phyloP scores from a whole-genome alignment of 371 early-diverging fungal species.

The Funneliformis caledonium region DNA sequence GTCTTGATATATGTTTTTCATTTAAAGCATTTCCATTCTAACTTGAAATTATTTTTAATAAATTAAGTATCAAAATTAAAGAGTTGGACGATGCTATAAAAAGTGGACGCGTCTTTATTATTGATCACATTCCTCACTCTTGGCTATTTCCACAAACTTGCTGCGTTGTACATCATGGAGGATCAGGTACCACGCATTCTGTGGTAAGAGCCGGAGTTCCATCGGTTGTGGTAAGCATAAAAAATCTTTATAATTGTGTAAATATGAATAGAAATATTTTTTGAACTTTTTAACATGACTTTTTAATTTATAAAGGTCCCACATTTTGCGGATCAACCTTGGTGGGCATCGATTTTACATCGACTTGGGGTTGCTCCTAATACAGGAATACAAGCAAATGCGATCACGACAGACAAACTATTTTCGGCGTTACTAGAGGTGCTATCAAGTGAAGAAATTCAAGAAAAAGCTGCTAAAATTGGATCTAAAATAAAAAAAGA shows the following conservation, averaged over 20 bases:
- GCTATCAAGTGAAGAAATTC: neutral
- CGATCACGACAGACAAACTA: neutral
- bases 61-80: neutral
- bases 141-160: conserved; percentile 18
- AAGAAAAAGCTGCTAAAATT: neutral
- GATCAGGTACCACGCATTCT: conserved; percentile 13
- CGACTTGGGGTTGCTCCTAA: neutral
- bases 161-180: conserved; percentile 28
- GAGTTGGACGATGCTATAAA: neutral
- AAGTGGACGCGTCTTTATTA: neutral
- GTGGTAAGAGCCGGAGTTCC: conserved; percentile 2
- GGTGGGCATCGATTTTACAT: conserved; percentile 29
- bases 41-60: neutral
- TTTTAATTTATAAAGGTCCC: neutral
- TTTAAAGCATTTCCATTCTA: neutral
- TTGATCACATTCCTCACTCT: conserved; percentile 1
- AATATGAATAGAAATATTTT: neutral
- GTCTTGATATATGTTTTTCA: neutral
- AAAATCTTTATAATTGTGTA: neutral
- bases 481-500: neutral
- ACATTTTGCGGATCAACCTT: conserved; percentile 16
- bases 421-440: neutral
- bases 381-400: neutral
- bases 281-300: neutral
- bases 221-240: neutral